Conservation (phyloP, 23 red algal genomes). For the Gracilaria caudata region DNA sequence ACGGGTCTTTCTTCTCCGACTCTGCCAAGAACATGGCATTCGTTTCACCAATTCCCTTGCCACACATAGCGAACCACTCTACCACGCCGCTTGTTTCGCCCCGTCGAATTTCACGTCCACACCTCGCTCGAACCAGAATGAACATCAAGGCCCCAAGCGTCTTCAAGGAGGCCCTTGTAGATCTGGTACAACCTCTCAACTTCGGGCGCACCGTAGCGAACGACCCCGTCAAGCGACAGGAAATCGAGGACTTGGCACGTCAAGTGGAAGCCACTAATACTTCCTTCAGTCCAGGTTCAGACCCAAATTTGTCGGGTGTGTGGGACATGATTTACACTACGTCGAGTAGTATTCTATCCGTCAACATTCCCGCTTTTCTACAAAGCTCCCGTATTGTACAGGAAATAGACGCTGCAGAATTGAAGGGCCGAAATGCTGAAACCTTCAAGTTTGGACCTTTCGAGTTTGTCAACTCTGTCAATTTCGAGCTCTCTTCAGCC, state of each 20-base stretch:
- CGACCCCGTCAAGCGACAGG: constrained; percentile 25
- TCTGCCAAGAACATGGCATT: constrained; percentile 7
- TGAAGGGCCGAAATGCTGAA: constrained; percentile 71
- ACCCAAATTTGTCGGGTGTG: constrained; percentile 49
- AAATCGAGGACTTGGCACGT: constrained; percentile 56
- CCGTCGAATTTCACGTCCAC: neutral
- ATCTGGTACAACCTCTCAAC: constrained; percentile 28
- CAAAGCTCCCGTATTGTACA: constrained; percentile 78
- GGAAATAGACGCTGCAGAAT: constrained; percentile 55
- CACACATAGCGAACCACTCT: neutral
- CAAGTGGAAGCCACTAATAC: constrained; percentile 65
- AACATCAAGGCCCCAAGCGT: constrained; percentile 27
- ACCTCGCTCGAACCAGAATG: constrained; percentile 10
- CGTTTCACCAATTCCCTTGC: neutral
- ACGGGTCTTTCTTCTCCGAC: neutral
- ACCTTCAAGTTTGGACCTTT: constrained; percentile 72
- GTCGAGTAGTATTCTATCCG: constrained; percentile 72
- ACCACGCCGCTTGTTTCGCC: neutral
- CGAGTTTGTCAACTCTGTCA: constrained; percentile 66
- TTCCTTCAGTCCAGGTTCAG: constrained; percentile 44
- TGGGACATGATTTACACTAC: constrained; percentile 94
- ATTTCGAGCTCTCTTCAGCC: constrained; percentile 67
- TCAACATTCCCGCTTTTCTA: constrained; percentile 46
- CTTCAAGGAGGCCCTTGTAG: constrained; percentile 64
- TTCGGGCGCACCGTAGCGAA: constrained; percentile 59